Evolutionary conservation across 1,284 basidiomycete genomes (phyloP), one percentile per base, ranked within the genome.

Genomic region (Takashimella koratensis): DNA sequence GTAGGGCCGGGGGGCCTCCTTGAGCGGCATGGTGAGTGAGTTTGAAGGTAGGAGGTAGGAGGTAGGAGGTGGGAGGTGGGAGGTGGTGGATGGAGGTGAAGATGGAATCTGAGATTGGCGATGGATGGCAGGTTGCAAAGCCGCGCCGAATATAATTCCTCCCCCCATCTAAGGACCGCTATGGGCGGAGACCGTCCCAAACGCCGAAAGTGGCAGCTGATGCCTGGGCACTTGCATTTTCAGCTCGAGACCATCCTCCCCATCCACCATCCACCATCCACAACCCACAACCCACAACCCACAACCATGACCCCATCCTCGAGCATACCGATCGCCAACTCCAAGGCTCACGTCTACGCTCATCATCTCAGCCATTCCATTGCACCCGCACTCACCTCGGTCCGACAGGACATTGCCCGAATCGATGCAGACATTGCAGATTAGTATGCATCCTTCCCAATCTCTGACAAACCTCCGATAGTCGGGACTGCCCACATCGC

Each of bases 1-100:
- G 76, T 86, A 91, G 24, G 84, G 83, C 22, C 85, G 84, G 64
- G 82, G 79, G 56, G 86, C 79, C 68, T 84, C 79, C 77, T 87
- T 88, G 75, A 83, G 77, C 56, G 84, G 84, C 86, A 89, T 88
- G 36, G 48, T 53, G 30, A 40, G 27, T 40, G 51, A 11, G 40
- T 12, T 6, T 43, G 48, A 36, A 10, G 23, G 48, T 47, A 41
- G 16, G 30, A 36, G 16, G 8, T 8, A 45, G 44, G 12, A n/a
- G n/a, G n/a, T n/a, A n/a, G n/a, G 26, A 10, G 41, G 8, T 24
- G 42, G 27, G 26, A 26, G 41, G 30, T 30, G 27, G 19, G 48
- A 43, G 36, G 46, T 26, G 41, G 10, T 47, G 27, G 10, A 23
- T 19, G 24, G 19, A 24, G 26, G 45, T 52, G 30, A 25, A 45